Evolutionary conservation across 345 rosid species (phyloP), one percentile per base, ranked within the genome.

Genomic region (Eucalyptus sp.): DNA sequence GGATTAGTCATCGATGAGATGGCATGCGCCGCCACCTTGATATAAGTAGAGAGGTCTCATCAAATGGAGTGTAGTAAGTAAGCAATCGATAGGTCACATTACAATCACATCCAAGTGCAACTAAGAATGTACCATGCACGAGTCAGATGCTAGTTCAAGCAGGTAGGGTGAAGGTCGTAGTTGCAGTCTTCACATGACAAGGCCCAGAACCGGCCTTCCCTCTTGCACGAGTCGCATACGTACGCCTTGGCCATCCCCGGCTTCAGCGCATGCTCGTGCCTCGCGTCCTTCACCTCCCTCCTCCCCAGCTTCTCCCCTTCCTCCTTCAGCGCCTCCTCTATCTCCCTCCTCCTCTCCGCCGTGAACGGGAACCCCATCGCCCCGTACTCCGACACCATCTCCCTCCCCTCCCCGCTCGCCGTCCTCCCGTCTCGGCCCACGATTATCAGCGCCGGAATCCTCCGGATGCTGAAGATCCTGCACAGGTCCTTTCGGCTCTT

Each of bases 231-330:
- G 87, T 96, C 96, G 29, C 98, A 96, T 10, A 94, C 94, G 68
- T 95, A 96, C 7, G 96, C 96, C 90, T 93, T 96, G 51, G 97
- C 98, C 98, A 94, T 95, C 89, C 96, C 98, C 89, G 96, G 86
- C 88, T 96, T 93, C 64, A 96, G 95, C 56, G 89, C 92, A 90
- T 96, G 98, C 17, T 91, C 94, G 89, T 95, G 99, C 88, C 93
- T 94, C 62, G 24, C 89, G 86, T 96, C 96, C 87, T 93, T 94
- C 89, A 96, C 92, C 89, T 91, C 91, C 62, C 87, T 92, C 62
- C 87, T 92, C 10, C 96, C 95, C 87, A 96, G 90, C 50, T 91
- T 92, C n/a, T 96, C 96, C 7, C 96, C 98, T 91, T 95, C 97
- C 89, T 88, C 93, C 89, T 89, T 94, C 92, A 96, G 86, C 71